Percentiles rank a stretch among this genome's conserved stretches.
Conservation (phyloP, 768 basidiomycete species). For the Serendipita sp. region DNA sequence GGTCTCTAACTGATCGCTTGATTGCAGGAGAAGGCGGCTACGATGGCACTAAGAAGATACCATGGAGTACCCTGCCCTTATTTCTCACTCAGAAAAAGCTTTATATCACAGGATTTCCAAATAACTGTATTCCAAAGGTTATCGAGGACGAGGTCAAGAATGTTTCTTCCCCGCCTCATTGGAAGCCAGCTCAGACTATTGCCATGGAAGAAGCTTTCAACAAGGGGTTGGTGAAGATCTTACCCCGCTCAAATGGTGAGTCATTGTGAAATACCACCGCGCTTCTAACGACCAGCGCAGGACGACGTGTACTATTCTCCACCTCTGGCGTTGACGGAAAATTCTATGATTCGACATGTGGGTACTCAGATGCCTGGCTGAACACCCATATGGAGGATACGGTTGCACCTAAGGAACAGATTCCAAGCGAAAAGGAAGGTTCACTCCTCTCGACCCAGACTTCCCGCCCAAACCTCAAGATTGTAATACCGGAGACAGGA, state of each 20-base stretch:
- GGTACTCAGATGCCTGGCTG: neutral
- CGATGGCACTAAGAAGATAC: neutral
- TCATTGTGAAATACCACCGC: too few species aligned
- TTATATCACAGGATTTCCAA: slow-evolving; percentile 4
- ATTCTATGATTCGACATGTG: slow-evolving; percentile 1
- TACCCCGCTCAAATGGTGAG: neutral
- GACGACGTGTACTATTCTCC: neutral
- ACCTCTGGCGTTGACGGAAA: slow-evolving; percentile 1
- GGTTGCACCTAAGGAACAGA: neutral
- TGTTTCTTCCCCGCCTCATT: neutral
- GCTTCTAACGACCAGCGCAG: neutral
- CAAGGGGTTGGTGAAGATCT: neutral
- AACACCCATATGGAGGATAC: neutral
- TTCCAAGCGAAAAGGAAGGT: too few species aligned
- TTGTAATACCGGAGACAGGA: neutral
- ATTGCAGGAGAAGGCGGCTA: neutral
- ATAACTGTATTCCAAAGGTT: neutral
- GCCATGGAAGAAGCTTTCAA: slow-evolving; percentile 2
- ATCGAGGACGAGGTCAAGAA: neutral
- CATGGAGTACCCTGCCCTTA: neutral
- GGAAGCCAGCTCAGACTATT: neutral
- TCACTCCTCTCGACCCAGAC: neutral
- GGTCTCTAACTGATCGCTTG: neutral
- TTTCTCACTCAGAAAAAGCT: neutral
- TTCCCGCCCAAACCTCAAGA: neutral